These are phyloP conservation scores for Trypanosoma platydactyli DNA, from an alignment of 208 protist genomes.

Conservation along the genomic window DNA sequence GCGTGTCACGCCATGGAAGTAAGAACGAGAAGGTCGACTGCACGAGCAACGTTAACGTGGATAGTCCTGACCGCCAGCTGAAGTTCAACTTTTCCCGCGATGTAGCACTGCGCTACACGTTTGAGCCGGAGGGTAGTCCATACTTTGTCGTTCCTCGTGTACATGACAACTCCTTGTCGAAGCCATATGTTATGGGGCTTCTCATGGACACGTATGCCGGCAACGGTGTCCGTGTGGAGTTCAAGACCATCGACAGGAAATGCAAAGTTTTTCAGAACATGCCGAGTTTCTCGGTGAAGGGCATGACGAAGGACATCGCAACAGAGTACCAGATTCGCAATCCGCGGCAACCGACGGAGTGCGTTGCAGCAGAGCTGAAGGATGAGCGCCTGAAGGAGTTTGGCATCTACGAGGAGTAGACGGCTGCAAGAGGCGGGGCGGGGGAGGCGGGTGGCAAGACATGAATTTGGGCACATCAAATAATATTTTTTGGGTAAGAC, in stretches of 20 bases:
- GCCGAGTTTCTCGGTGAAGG: constrained; percentile 54
- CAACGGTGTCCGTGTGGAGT: constrained; percentile 73
- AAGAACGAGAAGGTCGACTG: constrained; percentile 69
- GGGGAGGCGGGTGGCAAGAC: neutral
- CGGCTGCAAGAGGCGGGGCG: neutral
- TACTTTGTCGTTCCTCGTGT: constrained; percentile 79
- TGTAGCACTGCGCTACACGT: constrained; percentile 66
- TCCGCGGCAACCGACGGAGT: constrained; percentile 60
- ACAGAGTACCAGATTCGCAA: constrained; percentile 78
- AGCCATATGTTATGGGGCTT: constrained; percentile 73
- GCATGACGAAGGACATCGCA: constrained; percentile 49
- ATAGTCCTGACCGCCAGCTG: constrained; percentile 64
- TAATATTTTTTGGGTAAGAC: neutral
- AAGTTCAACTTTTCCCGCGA: constrained; percentile 82
- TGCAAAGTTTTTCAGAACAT: constrained; percentile 81
- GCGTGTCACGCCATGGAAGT: constrained; percentile 54
- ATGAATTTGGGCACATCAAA: neutral
- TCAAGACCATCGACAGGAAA: constrained; percentile 54
- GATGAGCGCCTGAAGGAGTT: constrained; percentile 75
- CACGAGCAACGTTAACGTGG: constrained; percentile 70
- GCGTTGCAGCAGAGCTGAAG: constrained; percentile 47
- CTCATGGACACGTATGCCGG: constrained; percentile 67
- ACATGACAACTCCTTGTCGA: constrained; percentile 48
- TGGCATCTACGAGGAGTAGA: constrained; percentile 42
- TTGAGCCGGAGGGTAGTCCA: constrained; percentile 65